Evolutionary conservation across 352 stramenopile genomes (phyloP).

Genomic region (Thalassiosira mediterranea): DNA sequence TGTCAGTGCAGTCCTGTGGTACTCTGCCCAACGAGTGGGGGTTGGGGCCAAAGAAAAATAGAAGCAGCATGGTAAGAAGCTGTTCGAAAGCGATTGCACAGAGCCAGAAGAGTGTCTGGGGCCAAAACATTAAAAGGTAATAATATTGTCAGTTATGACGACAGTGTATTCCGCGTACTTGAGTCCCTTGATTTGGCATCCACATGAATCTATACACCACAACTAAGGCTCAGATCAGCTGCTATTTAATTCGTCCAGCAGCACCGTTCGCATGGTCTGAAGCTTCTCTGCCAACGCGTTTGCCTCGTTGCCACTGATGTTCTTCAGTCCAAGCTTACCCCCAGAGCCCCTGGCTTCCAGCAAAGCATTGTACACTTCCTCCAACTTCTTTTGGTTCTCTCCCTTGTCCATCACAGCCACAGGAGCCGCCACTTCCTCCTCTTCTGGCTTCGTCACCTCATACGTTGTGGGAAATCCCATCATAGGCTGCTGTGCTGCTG

Average conservation of each 20-base stretch:
- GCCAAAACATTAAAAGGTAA: too few relatives aligned
- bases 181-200: too few relatives aligned
- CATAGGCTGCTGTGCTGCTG: background rate
- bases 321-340: slow-evolving; percentile 68
- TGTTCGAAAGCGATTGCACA: too few relatives aligned
- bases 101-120: too few relatives aligned
- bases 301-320: slow-evolving; percentile 58
- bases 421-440: background rate
- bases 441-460: slow-evolving; percentile 32
- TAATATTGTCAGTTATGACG: too few relatives aligned
- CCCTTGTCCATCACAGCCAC: background rate
- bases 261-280: slow-evolving; percentile 60
- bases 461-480: slow-evolving; percentile 56
- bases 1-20: too few relatives aligned
- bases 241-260: slow-evolving; percentile 78
- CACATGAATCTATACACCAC: too few relatives aligned
- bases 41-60: too few relatives aligned
- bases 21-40: too few relatives aligned
- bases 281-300: slow-evolving; percentile 59
- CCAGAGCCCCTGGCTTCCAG: slow-evolving; percentile 49
- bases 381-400: slow-evolving; percentile 60
- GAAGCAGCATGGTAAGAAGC: too few relatives aligned
- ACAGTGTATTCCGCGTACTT: too few relatives aligned
- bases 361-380: slow-evolving; percentile 67
- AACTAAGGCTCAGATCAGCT: too few relatives aligned